Evolutionary conservation across 1,284 basidiomycete genomes (phyloP).

Genomic region (Leccinum solheimii): DNA sequence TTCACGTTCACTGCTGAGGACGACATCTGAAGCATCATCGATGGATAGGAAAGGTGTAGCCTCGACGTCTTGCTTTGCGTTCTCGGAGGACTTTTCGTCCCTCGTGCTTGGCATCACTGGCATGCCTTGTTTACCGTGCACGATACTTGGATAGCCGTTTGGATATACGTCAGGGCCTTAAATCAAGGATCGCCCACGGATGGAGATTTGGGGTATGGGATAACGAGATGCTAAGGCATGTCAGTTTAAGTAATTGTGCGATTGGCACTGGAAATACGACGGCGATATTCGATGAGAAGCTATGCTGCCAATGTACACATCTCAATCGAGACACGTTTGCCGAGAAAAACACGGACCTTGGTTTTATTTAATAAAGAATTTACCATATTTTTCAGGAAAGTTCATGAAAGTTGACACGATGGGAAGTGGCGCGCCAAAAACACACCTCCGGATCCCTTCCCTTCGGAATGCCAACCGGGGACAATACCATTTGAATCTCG

Average conservation of each 20-base stretch:
- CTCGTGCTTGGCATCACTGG: conserved; percentile 5
- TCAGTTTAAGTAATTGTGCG: conserved; percentile 8
- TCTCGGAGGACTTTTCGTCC: conserved; percentile 35
- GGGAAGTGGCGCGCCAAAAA: not conserved
- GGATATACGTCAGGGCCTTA: too few species aligned
- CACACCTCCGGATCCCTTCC: not conserved
- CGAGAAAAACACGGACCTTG: not conserved
- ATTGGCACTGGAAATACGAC: not conserved
- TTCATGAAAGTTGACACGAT: not conserved
- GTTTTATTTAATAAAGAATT: not conserved
- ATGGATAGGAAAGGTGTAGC: conserved; percentile 23
- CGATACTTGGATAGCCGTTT: not conserved
- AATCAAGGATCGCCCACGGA: conserved; percentile 6
- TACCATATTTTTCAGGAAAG: not conserved
- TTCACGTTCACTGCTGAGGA: conserved; percentile 47
- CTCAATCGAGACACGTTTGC: not conserved
- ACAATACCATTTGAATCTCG: not conserved
- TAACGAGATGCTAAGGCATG: not conserved
- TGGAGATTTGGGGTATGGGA: not conserved
- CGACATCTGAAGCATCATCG: conserved; percentile 22
- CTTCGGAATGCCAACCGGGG: not conserved
- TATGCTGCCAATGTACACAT: not conserved
- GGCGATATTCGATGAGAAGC: not conserved
- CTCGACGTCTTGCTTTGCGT: conserved; percentile 36
- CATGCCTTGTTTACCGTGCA: not conserved